phyloP scores from a whole-genome alignment of 23 red algal species.

The Gracilaria gracilis region DNA sequence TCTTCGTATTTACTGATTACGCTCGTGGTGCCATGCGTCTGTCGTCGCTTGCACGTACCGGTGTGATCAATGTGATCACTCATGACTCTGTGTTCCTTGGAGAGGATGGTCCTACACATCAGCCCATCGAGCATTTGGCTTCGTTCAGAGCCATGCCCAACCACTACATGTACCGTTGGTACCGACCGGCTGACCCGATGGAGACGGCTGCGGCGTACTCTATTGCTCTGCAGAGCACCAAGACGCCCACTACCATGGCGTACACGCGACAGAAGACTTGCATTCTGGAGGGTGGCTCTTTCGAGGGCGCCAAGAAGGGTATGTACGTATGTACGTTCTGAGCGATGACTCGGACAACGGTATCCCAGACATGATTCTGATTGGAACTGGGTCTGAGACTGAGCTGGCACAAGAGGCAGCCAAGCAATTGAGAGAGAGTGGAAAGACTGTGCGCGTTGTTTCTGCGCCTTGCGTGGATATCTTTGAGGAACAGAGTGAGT shows the following conservation, averaged over 20 bases:
- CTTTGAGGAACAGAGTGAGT: slow-evolving; percentile 89
- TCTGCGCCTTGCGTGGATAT: slow-evolving; percentile 94
- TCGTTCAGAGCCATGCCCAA: slow-evolving; percentile 98
- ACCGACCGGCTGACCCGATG: slow-evolving; percentile 88
- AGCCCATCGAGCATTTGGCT: slow-evolving; percentile 98
- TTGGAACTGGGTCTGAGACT: slow-evolving; percentile 92
- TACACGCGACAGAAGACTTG: slow-evolving; percentile 88
- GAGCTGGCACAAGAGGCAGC: slow-evolving; percentile 82
- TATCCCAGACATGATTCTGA: slow-evolving; percentile 85
- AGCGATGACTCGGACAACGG: slow-evolving; percentile 78
- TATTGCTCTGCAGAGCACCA: slow-evolving; percentile 54
- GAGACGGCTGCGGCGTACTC: slow-evolving; percentile 92
- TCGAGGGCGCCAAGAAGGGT: slow-evolving; percentile 85
- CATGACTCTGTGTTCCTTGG: slow-evolving; percentile 94
- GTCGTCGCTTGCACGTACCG: slow-evolving; percentile 79
- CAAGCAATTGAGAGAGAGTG: slow-evolving; percentile 66
- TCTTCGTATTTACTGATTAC: slow-evolving; percentile 99
- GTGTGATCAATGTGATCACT: slow-evolving; percentile 88
- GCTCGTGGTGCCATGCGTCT: slow-evolving; percentile 83
- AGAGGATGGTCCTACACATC: slow-evolving; percentile 98
- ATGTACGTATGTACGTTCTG: slow-evolving; percentile 94
- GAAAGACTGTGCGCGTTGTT: slow-evolving; percentile 84
- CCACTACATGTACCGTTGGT: slow-evolving; percentile 89
- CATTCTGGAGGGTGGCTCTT: slow-evolving; percentile 76
- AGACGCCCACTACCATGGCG: slow-evolving; percentile 79